Evolutionary conservation across 2,329 filamentous ascomycete genomes (phyloP).

Genomic region (Ophiocordyceps polyrhachis-furcata): DNA sequence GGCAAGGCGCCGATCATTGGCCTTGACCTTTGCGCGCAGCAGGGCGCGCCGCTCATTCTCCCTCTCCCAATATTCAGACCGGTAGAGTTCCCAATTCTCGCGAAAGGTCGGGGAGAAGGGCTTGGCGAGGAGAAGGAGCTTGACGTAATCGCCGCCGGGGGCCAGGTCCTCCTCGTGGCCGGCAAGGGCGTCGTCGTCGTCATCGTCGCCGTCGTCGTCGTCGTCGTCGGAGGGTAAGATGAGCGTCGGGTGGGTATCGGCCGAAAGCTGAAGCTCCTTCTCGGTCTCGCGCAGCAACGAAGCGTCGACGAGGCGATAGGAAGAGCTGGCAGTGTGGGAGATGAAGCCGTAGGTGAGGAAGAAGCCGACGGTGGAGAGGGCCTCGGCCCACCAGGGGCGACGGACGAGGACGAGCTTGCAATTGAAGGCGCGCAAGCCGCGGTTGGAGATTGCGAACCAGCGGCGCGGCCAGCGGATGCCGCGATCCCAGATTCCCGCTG

Average conservation of each 20-base stretch:
- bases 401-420: conserved; percentile 86
- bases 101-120: conserved; percentile 88
- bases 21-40: conserved; percentile 50
- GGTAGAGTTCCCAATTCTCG: conserved; percentile 92
- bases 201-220: conserved; percentile 46
- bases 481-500: conserved; percentile 88
- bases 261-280: conserved; percentile 31
- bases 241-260: conserved; percentile 21
- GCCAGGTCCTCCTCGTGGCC: conserved; percentile 81
- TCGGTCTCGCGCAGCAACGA: conserved; percentile 39
- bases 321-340: conserved; percentile 46
- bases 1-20: conserved; percentile 48
- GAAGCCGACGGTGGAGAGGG: conserved; percentile 53
- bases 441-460: conserved; percentile 78
- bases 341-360: conserved; percentile 60
- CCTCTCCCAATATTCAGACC: conserved; percentile 88
- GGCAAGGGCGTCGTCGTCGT: conserved; percentile 27
- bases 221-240: conserved; percentile 31
- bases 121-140: conserved; percentile 77
- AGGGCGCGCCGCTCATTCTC: conserved; percentile 78
- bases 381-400: conserved; percentile 64
- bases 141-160: conserved; percentile 78
- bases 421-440: conserved; percentile 82
- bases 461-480: conserved; percentile 85
- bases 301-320: conserved; percentile 62